phyloP scores from a whole-genome alignment of 2,329 filamentous ascomycete species.

The Penicillium sp. region DNA sequence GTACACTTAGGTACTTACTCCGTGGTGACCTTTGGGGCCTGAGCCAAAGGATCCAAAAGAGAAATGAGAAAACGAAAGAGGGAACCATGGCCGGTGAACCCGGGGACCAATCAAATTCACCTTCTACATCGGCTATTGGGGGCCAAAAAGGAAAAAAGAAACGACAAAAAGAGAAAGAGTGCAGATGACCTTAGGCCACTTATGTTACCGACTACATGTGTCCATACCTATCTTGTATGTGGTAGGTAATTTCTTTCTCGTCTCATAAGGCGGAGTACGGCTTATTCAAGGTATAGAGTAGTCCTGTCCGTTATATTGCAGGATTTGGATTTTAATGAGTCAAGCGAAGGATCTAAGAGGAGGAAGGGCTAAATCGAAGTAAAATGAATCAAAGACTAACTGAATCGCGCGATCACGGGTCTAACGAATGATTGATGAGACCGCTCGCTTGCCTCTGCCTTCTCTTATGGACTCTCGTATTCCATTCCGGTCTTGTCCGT shows the following conservation, averaged over 20 bases:
- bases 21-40: background rate
- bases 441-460: conserved; percentile 25
- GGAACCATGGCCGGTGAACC: conserved; percentile 2
- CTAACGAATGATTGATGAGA: conserved; percentile 12
- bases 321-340: no score
- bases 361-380: background rate
- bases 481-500: conserved; percentile 24
- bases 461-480: conserved; percentile 18
- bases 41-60: background rate
- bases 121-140: background rate
- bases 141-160: conserved; percentile 1
- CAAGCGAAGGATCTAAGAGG: background rate
- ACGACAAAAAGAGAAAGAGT: background rate
- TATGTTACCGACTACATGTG: background rate
- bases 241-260: background rate
- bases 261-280: background rate
- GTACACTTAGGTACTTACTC: background rate
- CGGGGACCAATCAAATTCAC: background rate
- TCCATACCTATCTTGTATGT: background rate
- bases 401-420: background rate
- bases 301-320: no score
- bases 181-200: conserved; percentile 8
- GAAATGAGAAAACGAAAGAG: background rate
- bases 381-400: background rate
- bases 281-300: background rate